Conservation (phyloP, 371 early-diverging fungal genomes). For the Rhizopus sp. region DNA sequence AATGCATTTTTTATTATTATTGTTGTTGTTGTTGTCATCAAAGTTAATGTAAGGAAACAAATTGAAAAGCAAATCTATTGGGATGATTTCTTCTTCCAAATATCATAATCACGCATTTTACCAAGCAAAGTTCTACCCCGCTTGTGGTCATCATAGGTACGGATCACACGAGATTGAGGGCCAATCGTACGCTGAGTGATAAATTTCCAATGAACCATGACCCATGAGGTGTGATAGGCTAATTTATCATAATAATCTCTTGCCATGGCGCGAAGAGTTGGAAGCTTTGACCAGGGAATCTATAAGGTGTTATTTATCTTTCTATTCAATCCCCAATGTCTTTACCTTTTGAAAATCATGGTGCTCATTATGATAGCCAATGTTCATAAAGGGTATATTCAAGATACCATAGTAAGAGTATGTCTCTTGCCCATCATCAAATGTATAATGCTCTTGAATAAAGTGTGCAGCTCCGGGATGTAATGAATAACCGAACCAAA, state of each 20-base stretch:
- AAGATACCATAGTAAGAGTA: conserved; percentile 96
- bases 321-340: neutral
- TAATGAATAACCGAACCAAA: conserved; percentile 89
- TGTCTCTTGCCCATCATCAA: conserved; percentile 94
- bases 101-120: conserved; percentile 25
- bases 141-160: conserved; percentile 72
- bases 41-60: no score
- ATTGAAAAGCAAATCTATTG: neutral
- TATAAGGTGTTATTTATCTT: conserved; percentile 21
- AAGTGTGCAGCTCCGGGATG: conserved; percentile 98
- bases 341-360: conserved; percentile 87
- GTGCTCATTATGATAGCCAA: conserved; percentile 97
- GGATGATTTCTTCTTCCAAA: conserved; percentile 5
- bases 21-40: no score
- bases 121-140: conserved; percentile 56
- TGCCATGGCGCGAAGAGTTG: conserved; percentile 78
- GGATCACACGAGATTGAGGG: conserved; percentile 84
- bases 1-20: no score
- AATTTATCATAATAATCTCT: conserved; percentile 90
- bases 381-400: conserved; percentile 84
- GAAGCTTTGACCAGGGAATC: conserved; percentile 92
- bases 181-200: conserved; percentile 47
- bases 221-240: conserved; percentile 89
- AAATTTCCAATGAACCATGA: conserved; percentile 81
- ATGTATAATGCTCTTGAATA: conserved; percentile 97